Percentiles rank a stretch among this genome's conserved stretches.
Evolutionary conservation across 78 protist species (phyloP).

Genomic region (Dictyostelium firmibasis): DNA sequence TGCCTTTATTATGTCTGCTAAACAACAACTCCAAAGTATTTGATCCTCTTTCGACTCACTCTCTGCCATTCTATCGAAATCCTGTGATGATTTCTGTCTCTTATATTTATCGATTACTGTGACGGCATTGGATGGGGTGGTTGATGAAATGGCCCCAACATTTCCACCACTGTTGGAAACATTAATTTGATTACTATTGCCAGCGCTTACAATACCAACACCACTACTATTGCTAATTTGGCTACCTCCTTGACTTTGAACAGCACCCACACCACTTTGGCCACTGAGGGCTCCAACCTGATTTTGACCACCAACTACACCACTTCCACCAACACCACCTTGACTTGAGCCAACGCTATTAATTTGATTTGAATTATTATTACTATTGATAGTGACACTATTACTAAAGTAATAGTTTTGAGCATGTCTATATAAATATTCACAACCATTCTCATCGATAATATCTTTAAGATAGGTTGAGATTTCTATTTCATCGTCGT

Average conservation of each 20-base stretch:
- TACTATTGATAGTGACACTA: background rate
- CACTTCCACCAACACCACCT: background rate
- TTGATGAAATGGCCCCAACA: background rate
- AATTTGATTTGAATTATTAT: background rate
- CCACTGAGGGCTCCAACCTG: background rate
- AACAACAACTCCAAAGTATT: slow-evolving; percentile 64
- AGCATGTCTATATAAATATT: slow-evolving; percentile 47
- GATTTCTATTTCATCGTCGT: slow-evolving; percentile 41
- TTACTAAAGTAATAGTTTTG: slow-evolving; percentile 30
- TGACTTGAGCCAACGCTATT: background rate
- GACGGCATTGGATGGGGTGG: background rate
- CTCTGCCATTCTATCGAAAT: slow-evolving; percentile 64
- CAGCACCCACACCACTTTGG: background rate
- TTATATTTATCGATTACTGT: slow-evolving; percentile 18
- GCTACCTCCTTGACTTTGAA: background rate
- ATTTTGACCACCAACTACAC: background rate
- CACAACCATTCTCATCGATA: slow-evolving; percentile 79
- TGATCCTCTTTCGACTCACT: slow-evolving; percentile 46
- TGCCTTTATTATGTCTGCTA: slow-evolving; percentile 43
- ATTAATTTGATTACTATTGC: background rate
- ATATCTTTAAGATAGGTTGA: slow-evolving; percentile 57
- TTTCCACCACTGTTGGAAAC: background rate
- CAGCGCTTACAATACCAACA: background rate
- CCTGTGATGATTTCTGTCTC: slow-evolving; percentile 57
- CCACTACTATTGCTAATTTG: background rate